A percentile compares a stretch with the other conserved stretches of the same genome.
Conservation (phyloP, 352 stramenopile genomes). For the Pythium brachiatum region DNA sequence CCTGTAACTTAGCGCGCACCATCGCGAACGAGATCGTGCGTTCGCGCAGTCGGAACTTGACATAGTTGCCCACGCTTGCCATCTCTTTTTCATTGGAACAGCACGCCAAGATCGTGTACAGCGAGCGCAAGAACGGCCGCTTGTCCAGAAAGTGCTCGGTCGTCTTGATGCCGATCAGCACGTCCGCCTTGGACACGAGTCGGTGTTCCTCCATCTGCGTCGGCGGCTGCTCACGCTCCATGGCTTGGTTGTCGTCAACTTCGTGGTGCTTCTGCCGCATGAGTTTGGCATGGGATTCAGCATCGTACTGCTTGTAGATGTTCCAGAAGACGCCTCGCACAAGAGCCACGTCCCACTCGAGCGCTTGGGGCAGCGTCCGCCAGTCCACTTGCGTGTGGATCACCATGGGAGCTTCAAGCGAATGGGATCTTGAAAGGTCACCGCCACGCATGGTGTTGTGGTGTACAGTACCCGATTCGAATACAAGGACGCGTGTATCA, state of each 20-base stretch:
- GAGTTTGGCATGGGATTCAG: not conserved
- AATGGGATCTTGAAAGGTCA: constrained; percentile 14
- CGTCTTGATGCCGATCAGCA: constrained; percentile 45
- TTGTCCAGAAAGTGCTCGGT: constrained; percentile 45
- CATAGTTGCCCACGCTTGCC: constrained; percentile 40
- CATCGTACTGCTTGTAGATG: constrained; percentile 32
- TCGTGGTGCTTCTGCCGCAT: not conserved
- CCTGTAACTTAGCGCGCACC: constrained; percentile 15
- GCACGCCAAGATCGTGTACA: constrained; percentile 55
- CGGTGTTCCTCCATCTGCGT: constrained; percentile 30
- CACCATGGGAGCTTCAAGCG: constrained; percentile 23
- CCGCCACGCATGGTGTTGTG: not conserved
- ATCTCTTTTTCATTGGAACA: constrained; percentile 59
- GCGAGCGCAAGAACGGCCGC: constrained; percentile 47
- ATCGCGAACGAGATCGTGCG: constrained; percentile 32
- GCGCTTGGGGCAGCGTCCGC: constrained; percentile 38
- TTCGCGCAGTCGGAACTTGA: constrained; percentile 48
- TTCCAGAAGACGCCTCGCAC: constrained; percentile 49
- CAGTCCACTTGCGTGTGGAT: constrained; percentile 50
- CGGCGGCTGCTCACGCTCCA: not conserved
- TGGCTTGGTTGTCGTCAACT: constrained; percentile 1
- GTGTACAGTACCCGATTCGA: not conserved
- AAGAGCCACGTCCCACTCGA: constrained; percentile 52
- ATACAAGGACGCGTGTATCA: not conserved
- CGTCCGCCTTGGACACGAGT: constrained; percentile 55